Percentiles rank a stretch among this genome's conserved stretches.
Conservation (phyloP, 371 early-diverging fungal genomes). For the Zancudomyces culisetae region DNA sequence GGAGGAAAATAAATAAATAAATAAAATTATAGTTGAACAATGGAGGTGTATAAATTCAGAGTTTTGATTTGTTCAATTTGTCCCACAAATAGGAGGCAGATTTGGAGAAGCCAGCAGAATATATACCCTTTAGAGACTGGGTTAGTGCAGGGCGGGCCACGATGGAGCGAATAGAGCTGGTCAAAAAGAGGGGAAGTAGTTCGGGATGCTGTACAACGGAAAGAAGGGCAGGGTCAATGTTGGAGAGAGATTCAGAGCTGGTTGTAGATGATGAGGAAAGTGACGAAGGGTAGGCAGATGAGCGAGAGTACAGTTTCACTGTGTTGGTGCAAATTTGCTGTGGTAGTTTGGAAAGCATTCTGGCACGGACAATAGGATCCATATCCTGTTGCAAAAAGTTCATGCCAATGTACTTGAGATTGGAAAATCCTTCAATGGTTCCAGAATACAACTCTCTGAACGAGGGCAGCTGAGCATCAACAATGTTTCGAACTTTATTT, state of each 20-base stretch:
- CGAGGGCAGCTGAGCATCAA: slow-evolving; percentile 50
- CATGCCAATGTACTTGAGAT: slow-evolving; percentile 39
- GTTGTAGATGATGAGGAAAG: slow-evolving; percentile 25
- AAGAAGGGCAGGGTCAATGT: slow-evolving; percentile 10
- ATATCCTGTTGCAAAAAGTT: slow-evolving; percentile 41
- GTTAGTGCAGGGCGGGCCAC: slow-evolving; percentile 60
- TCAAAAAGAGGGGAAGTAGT: slow-evolving; percentile 20
- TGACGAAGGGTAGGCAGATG: slow-evolving; percentile 14
- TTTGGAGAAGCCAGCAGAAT: slow-evolving; percentile 68
- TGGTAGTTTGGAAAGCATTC: slow-evolving; percentile 47
- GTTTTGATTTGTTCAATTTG: no score
- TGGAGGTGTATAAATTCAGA: no score
- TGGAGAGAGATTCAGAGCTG: slow-evolving; percentile 7
- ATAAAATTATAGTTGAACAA: no score
- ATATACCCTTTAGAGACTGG: slow-evolving; percentile 79
- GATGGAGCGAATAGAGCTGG: no score
- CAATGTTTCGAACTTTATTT: slow-evolving; percentile 82
- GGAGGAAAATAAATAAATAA: no score
- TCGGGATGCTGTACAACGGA: slow-evolving; percentile 22
- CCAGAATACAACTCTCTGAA: slow-evolving; percentile 64
- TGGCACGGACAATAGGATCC: slow-evolving; percentile 32
- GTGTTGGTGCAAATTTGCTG: slow-evolving; percentile 32
- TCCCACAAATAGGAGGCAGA: no score
- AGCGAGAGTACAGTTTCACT: slow-evolving; percentile 22
- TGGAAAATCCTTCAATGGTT: slow-evolving; percentile 56